phyloP scores from a whole-genome alignment of 305 asterid genomes.

The Fraxinus nigra region DNA sequence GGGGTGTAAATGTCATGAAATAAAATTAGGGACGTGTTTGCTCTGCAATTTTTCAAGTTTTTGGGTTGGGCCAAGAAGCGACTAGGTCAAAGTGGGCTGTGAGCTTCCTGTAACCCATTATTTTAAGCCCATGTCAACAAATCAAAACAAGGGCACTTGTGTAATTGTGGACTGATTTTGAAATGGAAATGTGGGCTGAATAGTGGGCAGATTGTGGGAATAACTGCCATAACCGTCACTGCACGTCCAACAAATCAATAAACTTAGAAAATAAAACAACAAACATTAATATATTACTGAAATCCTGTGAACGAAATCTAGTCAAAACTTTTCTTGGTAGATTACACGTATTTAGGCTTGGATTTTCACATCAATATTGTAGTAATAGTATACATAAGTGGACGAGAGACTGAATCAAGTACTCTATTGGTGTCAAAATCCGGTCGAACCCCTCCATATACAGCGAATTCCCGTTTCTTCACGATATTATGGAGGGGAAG shows the following conservation, averaged over 20 bases:
- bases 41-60: not conserved
- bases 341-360: not conserved
- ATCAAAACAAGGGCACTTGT: conserved; percentile 7
- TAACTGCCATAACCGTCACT: conserved; percentile 62
- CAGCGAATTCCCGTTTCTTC: not conserved
- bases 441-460: not conserved
- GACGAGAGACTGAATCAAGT: not conserved
- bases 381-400: not conserved
- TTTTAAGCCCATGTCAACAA: not conserved
- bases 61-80: not conserved
- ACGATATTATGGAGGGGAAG: conserved; percentile 19
- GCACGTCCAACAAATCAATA: not conserved
- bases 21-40: not conserved
- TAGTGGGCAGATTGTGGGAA: conserved; percentile 46
- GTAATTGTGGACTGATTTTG: not conserved
- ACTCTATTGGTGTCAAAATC: not conserved
- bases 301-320: not conserved
- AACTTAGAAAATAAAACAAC: not conserved
- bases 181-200: conserved; percentile 22
- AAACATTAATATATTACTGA: not conserved
- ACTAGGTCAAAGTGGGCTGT: not conserved
- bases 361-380: not conserved
- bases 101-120: not conserved
- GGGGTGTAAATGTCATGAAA: not conserved
- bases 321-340: not conserved